Percentiles rank a stretch among this genome's conserved stretches.
These are phyloP conservation scores for Euphorbia tirucalli DNA, from an alignment of 345 rosid species.

Conservation along the genomic window DNA sequence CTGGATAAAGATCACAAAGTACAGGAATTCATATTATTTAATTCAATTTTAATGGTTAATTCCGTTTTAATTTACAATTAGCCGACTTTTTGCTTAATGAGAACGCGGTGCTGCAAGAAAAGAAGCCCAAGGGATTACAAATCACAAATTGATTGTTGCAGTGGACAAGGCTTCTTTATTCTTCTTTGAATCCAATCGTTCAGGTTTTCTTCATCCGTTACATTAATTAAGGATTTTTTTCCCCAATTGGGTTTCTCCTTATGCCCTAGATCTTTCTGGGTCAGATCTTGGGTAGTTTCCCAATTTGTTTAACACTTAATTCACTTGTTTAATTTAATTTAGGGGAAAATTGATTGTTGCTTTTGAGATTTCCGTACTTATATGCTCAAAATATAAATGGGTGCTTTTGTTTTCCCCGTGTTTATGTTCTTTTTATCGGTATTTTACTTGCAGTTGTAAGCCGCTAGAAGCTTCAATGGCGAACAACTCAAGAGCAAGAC, in stretches of 20 bases:
- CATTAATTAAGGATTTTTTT: background rate
- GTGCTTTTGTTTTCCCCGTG: background rate
- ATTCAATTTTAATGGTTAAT: no score
- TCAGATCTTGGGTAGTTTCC: background rate
- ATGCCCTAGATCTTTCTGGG: background rate
- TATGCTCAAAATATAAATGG: background rate
- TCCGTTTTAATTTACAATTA: background rate
- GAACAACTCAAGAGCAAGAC: slow-evolving; percentile 51
- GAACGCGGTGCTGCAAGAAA: background rate
- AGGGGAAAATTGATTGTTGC: background rate
- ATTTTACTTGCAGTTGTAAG: background rate
- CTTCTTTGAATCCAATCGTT: background rate
- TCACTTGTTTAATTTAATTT: background rate
- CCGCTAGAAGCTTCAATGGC: slow-evolving; percentile 41
- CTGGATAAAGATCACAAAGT: background rate
- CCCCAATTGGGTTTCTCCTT: background rate
- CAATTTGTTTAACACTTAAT: background rate
- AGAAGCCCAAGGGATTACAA: background rate
- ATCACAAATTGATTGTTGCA: background rate
- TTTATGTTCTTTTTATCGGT: background rate
- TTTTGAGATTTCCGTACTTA: background rate
- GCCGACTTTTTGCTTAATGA: background rate
- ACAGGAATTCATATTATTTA: background rate
- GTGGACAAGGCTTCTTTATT: background rate
- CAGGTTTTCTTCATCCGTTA: background rate